Conservation (phyloP, 805 yeast genomes). For the Teunomyces lycoperdinae region DNA sequence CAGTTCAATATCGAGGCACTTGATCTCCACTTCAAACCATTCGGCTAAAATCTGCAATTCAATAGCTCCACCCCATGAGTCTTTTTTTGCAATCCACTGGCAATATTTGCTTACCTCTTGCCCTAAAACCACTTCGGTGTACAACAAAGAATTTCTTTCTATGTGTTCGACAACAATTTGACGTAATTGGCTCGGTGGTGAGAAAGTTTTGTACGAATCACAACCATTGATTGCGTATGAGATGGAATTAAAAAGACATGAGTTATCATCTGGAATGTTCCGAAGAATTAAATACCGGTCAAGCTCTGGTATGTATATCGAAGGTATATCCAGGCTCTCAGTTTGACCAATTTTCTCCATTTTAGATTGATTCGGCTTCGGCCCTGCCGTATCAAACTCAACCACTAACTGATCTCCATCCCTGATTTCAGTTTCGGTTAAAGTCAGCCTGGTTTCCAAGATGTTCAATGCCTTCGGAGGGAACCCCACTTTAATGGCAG, state of each 20-base stretch:
- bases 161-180: constrained; percentile 50
- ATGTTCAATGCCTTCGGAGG: constrained; percentile 53
- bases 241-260: constrained; percentile 70
- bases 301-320: constrained; percentile 16
- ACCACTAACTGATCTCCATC: constrained; percentile 60
- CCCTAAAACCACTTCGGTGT: constrained; percentile 59
- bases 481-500: constrained; percentile 49
- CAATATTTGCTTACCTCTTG: constrained; percentile 47
- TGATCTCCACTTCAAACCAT: constrained; percentile 49
- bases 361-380: background rate
- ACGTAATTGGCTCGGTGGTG: constrained; percentile 49
- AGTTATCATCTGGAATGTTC: constrained; percentile 71
- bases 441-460: constrained; percentile 11
- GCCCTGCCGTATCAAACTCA: constrained; percentile 15
- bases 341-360: background rate
- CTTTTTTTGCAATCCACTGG: constrained; percentile 57
- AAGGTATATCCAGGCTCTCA: constrained; percentile 19
- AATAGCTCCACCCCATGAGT: constrained; percentile 83
- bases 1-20: constrained; percentile 64
- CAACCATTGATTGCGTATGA: constrained; percentile 45
- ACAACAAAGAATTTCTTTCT: constrained; percentile 34
- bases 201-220: constrained; percentile 32
- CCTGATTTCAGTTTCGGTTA: constrained; percentile 46
- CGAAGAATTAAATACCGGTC: constrained; percentile 46
- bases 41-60: constrained; percentile 63